Evolutionary conservation across 257 asterid species (phyloP).

Genomic region (Solanum bukasovii): DNA sequence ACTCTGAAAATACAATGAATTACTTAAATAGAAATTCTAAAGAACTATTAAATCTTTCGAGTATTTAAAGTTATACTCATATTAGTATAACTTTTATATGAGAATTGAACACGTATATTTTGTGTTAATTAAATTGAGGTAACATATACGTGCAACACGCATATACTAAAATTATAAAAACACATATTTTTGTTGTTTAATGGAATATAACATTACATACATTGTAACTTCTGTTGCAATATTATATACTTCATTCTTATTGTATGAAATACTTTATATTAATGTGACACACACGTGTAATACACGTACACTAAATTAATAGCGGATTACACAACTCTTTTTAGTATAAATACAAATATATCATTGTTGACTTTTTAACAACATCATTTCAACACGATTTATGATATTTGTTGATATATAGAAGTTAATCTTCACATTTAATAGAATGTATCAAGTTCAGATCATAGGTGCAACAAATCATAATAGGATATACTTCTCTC

Average conservation of each 20-base stretch:
- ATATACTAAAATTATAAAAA: too few species aligned
- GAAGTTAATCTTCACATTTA: background rate
- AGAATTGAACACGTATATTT: background rate
- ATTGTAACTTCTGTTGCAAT: background rate
- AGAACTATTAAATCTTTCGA: too few species aligned
- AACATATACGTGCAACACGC: background rate
- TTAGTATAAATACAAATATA: background rate
- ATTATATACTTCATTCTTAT: background rate
- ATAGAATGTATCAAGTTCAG: background rate
- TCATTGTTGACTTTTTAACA: background rate
- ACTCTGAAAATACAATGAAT: background rate
- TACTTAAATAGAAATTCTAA: too few species aligned
- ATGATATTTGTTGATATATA: background rate
- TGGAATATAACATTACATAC: background rate
- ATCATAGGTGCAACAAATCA: background rate
- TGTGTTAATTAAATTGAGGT: background rate
- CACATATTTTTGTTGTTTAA: background rate
- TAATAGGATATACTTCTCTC: background rate
- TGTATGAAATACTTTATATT: background rate
- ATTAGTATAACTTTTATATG: background rate
- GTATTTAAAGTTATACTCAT: background rate
- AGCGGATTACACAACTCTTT: background rate
- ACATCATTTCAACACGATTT: background rate
- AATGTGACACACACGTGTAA: background rate
- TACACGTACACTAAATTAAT: background rate